Base-by-base conservation (phyloP, 2,329 filamentous ascomycete species). In the Zasmidium citrigriseum region DNA sequence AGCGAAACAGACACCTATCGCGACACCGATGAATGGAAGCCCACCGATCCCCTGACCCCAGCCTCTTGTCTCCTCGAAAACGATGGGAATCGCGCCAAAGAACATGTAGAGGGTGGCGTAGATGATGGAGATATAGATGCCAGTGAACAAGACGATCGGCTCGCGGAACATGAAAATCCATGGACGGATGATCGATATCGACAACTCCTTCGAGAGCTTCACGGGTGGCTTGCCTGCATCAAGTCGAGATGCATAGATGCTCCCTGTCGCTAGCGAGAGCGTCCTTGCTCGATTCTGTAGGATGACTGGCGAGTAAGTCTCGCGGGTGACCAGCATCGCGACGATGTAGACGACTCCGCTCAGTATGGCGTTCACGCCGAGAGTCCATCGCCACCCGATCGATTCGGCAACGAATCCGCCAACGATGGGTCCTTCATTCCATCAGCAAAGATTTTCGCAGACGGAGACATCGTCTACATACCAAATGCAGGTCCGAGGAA, bases 111-210 rank as follows among this genome's bases (percentile, higher is more conserved):
- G 70, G 2, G 77, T 78, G n/a, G 77, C 78, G 62, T 80, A 79
- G 58, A 79, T 77, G 63, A 81, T 86, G 54, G 86, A 85, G 77
- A 87, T 82, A 75, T 89, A 90, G 23, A 89, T 76, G 45, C 82
- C 83, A 2, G 85, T 77, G 10, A 89, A 75, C 12, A 88, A 70
- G 23, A 89, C 85, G 61, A 89, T 90, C 2, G 88, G 88, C 69
- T 90, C 88, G 57, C 77, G 76, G 77, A 90, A 88, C 9, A 90
- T 80, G 46, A 90, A 79, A 45, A 87, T 77, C 86, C 87, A 88
- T 1, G 88, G 88, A 2, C 88, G 80, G 55, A 81, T 78, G 20
- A 89, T 76, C 2, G 80, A 78, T 51, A 78, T 78, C 68, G 87
- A 81, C 34, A 82, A 54, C 24, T 64, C 52, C 14, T 52, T 62